A percentile compares a stretch with the other conserved stretches of the same genome.
Evolutionary conservation across 495 filamentous ascomycete genomes (phyloP).

Genomic region (Xylaria bambusicola): DNA sequence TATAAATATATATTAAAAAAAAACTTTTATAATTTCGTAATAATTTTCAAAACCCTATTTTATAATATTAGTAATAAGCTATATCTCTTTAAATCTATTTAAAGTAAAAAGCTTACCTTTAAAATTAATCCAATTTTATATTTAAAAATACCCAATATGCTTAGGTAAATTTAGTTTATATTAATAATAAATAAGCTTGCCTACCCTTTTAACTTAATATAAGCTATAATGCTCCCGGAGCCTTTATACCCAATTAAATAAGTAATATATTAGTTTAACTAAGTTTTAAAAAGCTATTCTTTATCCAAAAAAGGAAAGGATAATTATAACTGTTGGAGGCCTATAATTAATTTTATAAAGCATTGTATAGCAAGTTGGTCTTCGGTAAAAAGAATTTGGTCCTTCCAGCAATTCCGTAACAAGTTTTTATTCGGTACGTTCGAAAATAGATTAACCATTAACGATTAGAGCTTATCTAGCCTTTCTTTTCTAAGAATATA

Average conservation of each 20-base stretch:
- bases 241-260: constrained; percentile 97
- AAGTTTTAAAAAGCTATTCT: constrained; percentile 75
- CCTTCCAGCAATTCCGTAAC: constrained; percentile 77
- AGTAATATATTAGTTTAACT: constrained; percentile 87
- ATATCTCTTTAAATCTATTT: background rate
- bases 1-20: constrained; percentile 94
- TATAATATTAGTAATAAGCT: background rate
- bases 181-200: constrained; percentile 84
- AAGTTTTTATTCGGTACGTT: constrained; percentile 84
- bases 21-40: constrained; percentile 78
- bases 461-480: constrained; percentile 81
- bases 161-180: constrained; percentile 72
- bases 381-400: constrained; percentile 65
- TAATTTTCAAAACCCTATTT: constrained; percentile 67
- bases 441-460: constrained; percentile 86
- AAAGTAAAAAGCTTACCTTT: constrained; percentile 52
- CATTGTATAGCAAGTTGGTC: constrained; percentile 74
- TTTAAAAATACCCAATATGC: constrained; percentile 76
- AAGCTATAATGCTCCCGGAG: constrained; percentile 91
- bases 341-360: constrained; percentile 97
- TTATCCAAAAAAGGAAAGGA: constrained; percentile 90
- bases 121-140: constrained; percentile 80
- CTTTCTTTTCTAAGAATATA: constrained; percentile 85
- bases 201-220: constrained; percentile 95
- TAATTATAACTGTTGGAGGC: constrained; percentile 78